Evolutionary conservation across 2,329 filamentous ascomycete species (phyloP).

Genomic region (Ascochyta koolunga): DNA sequence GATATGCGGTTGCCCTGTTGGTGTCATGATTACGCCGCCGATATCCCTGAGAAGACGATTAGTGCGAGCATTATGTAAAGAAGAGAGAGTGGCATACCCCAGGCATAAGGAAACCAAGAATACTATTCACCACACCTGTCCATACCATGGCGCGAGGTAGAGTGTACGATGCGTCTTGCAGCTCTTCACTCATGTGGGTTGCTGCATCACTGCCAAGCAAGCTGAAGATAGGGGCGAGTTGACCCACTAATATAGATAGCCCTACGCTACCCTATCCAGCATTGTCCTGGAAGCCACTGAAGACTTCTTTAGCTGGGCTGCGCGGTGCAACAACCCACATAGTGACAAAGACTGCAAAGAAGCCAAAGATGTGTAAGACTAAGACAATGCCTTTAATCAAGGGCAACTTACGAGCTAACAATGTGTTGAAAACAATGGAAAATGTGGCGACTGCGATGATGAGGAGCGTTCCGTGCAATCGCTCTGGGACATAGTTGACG

Average conservation of each 20-base stretch:
- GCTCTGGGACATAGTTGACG: conserved; percentile 43
- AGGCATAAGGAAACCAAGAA: no score
- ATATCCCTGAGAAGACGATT: neutral
- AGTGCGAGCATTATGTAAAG: no score
- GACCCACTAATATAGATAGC: conserved; percentile 29
- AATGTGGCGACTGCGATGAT: conserved; percentile 52
- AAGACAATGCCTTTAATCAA: conserved; percentile 55
- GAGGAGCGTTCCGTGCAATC: conserved; percentile 59
- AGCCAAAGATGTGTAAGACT: conserved; percentile 57
- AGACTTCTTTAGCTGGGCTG: conserved; percentile 30
- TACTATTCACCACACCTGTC: no score
- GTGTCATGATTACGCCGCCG: conserved; percentile 17
- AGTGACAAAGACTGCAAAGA: conserved; percentile 55
- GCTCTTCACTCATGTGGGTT: no score
- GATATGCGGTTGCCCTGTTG: conserved; percentile 11
- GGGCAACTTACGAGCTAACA: conserved; percentile 53
- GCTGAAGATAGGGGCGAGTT: conserved; percentile 29
- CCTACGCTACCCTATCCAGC: conserved; percentile 34
- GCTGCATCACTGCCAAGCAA: conserved; percentile 23
- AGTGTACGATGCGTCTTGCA: no score
- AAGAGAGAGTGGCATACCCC: no score
- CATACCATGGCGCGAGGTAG: no score
- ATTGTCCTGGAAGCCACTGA: conserved; percentile 33
- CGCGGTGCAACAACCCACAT: conserved; percentile 39
- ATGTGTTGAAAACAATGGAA: conserved; percentile 52